Evolutionary conservation across 345 rosid genomes (phyloP), one percentile per base, ranked within the genome.

Genomic region (Gossypium arboreum): DNA sequence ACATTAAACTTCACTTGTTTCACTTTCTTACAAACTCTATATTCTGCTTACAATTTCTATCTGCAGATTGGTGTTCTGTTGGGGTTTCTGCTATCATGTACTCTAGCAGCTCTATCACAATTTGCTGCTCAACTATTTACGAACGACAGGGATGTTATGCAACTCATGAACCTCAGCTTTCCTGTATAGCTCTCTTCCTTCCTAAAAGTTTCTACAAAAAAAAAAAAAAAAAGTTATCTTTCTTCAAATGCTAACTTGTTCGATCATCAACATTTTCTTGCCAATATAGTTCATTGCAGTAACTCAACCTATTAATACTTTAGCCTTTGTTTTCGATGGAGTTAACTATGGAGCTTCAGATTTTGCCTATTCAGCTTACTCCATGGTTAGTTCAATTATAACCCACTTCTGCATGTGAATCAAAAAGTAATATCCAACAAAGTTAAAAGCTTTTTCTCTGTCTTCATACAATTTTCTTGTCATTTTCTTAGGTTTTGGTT

Each of bases 301-400:
- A 13, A 90, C 92, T 72, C 95, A 88, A 74, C 91, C 95, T 34
- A 82, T 90, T 72, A 88, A 90, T 62, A 82, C 86, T 50, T 73
- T 90, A 69, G 92, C 95, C 73, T 90, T 88, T 54, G 89, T 88
- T 55, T 87, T 90, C 12, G 91, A 88, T 29, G 95, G 95, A 39
- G 52, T 88, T 77, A 87, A 86, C 80, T 87, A 83, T 54, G 92
- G 91, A 55, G 91, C 92, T 57, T 88, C 91, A 0, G 91, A 90
- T 85, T 87, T 83, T 72, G 88, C 85, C 6, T 88, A 88, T 73
- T 77, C 95, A 22, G 92, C 92, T 58, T 87, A 57, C 75, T 87
- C 95, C 24, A 84, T 90, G 91, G 95, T 81, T 79, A 83, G 81
- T 75, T 18, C 62, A 61, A 62, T 24, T 9, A n/a, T 39, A 27